Evolutionary conservation across 2,329 filamentous ascomycete genomes (phyloP).

Genomic region (Fusarium tricinctum): DNA sequence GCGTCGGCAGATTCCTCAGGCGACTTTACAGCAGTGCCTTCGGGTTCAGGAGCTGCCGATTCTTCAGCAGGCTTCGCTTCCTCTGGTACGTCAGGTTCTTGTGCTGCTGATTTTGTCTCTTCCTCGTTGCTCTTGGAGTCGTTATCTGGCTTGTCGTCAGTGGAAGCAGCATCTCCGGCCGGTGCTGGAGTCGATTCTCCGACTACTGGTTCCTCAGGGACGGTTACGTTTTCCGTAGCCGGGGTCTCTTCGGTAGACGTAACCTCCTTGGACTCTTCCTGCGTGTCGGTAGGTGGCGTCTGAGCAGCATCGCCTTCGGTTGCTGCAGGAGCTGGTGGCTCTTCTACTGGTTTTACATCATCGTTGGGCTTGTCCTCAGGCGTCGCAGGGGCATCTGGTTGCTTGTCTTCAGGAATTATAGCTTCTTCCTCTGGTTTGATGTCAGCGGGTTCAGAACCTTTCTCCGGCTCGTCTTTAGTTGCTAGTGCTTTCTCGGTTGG

Average conservation of each 20-base stretch:
- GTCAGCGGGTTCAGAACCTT: slow-evolving; percentile 34
- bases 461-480: slow-evolving; percentile 26
- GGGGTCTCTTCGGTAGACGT: slow-evolving; percentile 8
- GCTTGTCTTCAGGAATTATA: slow-evolving; percentile 30
- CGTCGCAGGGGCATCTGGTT: slow-evolving; percentile 18
- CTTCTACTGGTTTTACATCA: slow-evolving; percentile 33
- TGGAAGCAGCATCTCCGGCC: slow-evolving; percentile 34
- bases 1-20: slow-evolving; percentile 35
- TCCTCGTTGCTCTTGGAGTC: slow-evolving; percentile 33
- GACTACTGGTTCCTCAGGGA: slow-evolving; percentile 18
- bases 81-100: slow-evolving; percentile 38
- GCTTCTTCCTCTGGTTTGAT: slow-evolving; percentile 28
- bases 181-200: slow-evolving; percentile 24
- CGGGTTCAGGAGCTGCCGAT: slow-evolving; percentile 30
- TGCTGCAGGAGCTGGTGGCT: slow-evolving; percentile 10
- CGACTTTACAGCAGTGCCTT: slow-evolving; percentile 34
- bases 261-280: slow-evolving; percentile 24
- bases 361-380: slow-evolving; percentile 28
- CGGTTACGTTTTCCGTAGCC: slow-evolving; percentile 17
- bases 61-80: slow-evolving; percentile 38
- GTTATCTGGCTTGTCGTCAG: slow-evolving; percentile 46
- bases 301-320: slow-evolving; percentile 17
- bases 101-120: slow-evolving; percentile 33
- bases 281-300: slow-evolving; percentile 5
- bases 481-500: slow-evolving; percentile 11